Evolutionary conservation across 2,329 filamentous ascomycete species (phyloP).

Genomic region (Tolypocladium endophyticum): DNA sequence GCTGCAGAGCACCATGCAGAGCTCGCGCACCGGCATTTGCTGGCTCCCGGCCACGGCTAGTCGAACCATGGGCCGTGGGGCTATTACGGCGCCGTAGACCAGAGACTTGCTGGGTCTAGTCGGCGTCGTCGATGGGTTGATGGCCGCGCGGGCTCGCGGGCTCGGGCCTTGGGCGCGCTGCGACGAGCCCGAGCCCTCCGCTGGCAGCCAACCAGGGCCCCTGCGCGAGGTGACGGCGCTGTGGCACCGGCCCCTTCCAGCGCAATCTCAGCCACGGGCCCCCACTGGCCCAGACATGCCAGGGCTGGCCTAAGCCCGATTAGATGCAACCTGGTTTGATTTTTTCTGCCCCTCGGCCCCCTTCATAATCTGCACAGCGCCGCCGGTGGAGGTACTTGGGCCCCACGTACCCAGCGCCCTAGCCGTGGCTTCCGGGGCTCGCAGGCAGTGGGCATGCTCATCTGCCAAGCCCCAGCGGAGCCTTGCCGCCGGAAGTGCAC

Average conservation of each 20-base stretch:
- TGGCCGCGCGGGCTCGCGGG: background rate
- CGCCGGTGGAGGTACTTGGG: background rate
- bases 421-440: background rate
- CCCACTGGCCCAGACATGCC: background rate
- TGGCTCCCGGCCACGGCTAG: conserved; percentile 3
- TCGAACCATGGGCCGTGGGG: background rate
- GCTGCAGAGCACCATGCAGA: background rate
- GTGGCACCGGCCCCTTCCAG: background rate
- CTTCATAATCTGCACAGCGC: background rate
- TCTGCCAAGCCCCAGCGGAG: background rate
- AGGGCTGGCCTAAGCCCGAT: conserved; percentile 1
- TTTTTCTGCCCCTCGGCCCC: background rate
- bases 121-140: too few species aligned
- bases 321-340: background rate
- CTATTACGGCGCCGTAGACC: background rate
- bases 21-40: conserved; percentile 4
- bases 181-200: background rate
- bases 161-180: background rate
- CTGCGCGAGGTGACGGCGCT: background rate
- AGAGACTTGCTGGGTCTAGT: too few species aligned
- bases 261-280: background rate
- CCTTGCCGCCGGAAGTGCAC: background rate
- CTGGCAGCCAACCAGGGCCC: background rate
- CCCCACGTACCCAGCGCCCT: background rate
- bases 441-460: background rate